Percentiles rank a stretch among this genome's conserved stretches.
These are phyloP conservation scores for Lathyrus tuberosus DNA, from an alignment of 306 rosid species.

Conservation along the genomic window DNA sequence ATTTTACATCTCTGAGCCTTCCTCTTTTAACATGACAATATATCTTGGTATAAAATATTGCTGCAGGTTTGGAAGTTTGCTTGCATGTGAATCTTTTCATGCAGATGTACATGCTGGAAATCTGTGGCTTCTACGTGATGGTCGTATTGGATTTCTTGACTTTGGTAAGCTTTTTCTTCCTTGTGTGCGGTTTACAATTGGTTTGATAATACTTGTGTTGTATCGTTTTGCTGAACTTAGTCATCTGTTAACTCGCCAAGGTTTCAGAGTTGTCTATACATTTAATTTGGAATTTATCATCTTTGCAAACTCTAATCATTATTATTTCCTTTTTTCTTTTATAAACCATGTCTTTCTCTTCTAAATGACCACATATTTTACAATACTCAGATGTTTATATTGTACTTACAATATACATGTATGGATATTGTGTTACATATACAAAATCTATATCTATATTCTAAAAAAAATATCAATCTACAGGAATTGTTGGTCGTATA, in stretches of 20 bases:
- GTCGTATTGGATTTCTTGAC: conserved; percentile 96
- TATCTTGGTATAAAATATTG: conserved; percentile 39
- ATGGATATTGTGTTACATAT: conserved; percentile 11
- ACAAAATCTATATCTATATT: conserved; percentile 25
- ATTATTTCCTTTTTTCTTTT: conserved; percentile 16
- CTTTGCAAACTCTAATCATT: conserved; percentile 8
- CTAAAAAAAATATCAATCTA: conserved; percentile 15
- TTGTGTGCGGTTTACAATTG: conserved; percentile 21
- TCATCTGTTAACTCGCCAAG: conserved; percentile 20
- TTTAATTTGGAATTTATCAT: conserved; percentile 26
- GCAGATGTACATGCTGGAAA: conserved; percentile 99
- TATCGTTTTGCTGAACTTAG: conserved; percentile 27
- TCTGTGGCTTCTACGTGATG: conserved; percentile 93
- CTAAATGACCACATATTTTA: neutral
- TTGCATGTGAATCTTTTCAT: conserved; percentile 94
- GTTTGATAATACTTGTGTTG: conserved; percentile 25
- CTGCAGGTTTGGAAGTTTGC: conserved; percentile 98
- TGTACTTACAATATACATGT: neutral
- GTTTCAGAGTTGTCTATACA: conserved; percentile 7
- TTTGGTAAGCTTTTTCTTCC: conserved; percentile 65
- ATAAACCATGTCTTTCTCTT: neutral
- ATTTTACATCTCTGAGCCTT: conserved; percentile 3
- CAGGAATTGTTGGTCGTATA: conserved; percentile 96
- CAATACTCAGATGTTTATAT: neutral
- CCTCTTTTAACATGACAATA: conserved; percentile 32